Percentiles rank a stretch among this genome's conserved stretches.
phyloP scores from a whole-genome alignment of 129 eudicot species.

The Escallonia rubra region DNA sequence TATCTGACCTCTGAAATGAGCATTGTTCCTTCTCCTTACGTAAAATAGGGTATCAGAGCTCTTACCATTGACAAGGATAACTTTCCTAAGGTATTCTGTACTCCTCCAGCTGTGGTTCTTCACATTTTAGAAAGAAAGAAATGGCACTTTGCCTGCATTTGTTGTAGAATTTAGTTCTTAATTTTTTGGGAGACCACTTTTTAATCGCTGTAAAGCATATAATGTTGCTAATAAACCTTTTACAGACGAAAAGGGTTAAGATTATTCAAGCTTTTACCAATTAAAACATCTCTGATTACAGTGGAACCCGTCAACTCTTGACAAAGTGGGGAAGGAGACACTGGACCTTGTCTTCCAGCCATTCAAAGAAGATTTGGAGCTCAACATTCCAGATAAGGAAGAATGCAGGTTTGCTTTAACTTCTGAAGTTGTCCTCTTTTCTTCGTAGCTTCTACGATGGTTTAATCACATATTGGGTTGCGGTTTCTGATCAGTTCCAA shows the following conservation, averaged over 20 bases:
- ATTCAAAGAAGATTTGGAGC: conserved; percentile 73
- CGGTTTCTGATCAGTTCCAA: neutral
- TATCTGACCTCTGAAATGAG: neutral
- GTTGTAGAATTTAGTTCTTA: neutral
- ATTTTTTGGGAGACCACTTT: neutral
- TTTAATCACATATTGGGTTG: neutral
- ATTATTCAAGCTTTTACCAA: too few relatives aligned
- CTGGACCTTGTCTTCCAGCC: conserved; percentile 57
- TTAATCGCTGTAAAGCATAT: neutral
- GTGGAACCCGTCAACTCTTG: conserved; percentile 83
- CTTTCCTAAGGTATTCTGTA: conserved; percentile 62
- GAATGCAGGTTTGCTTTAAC: conserved; percentile 51
- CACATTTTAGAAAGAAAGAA: too few relatives aligned
- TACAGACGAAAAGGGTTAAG: neutral
- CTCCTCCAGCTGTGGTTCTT: neutral
- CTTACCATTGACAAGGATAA: conserved; percentile 88
- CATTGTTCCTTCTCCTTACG: conserved; percentile 1
- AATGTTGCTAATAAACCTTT: neutral
- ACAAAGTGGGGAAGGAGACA: conserved; percentile 49
- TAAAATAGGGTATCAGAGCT: conserved; percentile 78
- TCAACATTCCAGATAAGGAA: conserved; percentile 56
- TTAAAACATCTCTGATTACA: conserved; percentile 13
- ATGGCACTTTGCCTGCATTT: neutral
- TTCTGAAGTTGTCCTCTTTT: neutral
- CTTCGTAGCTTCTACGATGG: neutral